Evolutionary conservation across 768 basidiomycete genomes (phyloP).

Genomic region (Lentinula guzmanii): DNA sequence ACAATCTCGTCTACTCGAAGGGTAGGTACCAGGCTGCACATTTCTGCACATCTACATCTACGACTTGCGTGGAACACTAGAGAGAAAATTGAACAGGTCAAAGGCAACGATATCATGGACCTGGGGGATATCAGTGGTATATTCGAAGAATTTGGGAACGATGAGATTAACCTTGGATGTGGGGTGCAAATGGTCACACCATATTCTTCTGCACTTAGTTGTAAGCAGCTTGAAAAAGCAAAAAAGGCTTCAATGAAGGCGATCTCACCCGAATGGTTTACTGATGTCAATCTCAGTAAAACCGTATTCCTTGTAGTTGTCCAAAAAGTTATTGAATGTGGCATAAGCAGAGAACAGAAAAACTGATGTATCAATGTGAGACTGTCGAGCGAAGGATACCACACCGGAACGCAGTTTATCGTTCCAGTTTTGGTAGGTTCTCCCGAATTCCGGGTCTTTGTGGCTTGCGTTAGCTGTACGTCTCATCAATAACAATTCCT

Average conservation of each 20-base stretch:
- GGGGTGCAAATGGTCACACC: conserved; percentile 50
- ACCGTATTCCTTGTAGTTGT: conserved; percentile 35
- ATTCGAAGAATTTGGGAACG: no score
- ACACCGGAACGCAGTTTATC: conserved; percentile 22
- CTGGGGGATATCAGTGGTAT: neutral
- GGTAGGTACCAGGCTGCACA: no score
- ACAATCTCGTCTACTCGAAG: no score
- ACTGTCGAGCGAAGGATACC: conserved; percentile 24
- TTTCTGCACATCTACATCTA: neutral
- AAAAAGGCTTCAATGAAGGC: neutral
- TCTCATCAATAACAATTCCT: neutral
- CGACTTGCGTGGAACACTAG: neutral
- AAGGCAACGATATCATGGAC: conserved; percentile 44
- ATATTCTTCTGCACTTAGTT: conserved; percentile 30
- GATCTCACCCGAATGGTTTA: conserved; percentile 8
- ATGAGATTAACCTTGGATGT: conserved; percentile 24
- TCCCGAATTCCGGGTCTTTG: conserved; percentile 3
- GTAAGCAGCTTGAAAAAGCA: no score
- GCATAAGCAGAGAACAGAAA: conserved; percentile 44
- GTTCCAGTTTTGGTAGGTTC: conserved; percentile 38
- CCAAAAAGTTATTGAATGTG: conserved; percentile 40
- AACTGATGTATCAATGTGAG: conserved; percentile 38
- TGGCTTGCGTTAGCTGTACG: neutral
- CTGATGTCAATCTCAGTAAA: conserved; percentile 27
- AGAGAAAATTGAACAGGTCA: conserved; percentile 35